A percentile compares a stretch with the other conserved stretches of the same genome.
These are phyloP conservation scores for Yamadazyma atmosphaerica DNA, from an alignment of 1,139 yeast genomes.

Conservation along the genomic window DNA sequence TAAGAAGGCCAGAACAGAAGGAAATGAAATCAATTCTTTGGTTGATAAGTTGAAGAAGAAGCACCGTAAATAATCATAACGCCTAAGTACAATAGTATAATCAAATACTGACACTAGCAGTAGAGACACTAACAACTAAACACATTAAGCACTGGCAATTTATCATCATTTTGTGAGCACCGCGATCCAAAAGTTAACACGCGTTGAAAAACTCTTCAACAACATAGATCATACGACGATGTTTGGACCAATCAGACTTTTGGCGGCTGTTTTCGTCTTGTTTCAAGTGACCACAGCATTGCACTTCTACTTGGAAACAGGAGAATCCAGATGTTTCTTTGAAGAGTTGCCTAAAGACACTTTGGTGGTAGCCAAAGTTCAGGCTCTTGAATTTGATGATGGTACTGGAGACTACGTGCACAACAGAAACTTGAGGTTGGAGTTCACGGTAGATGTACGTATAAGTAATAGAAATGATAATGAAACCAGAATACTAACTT, in stretches of 20 bases:
- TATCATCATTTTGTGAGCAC: too few species aligned
- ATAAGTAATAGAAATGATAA: slow-evolving; percentile 18
- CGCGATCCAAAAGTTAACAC: too few species aligned
- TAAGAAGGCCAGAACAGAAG: slow-evolving; percentile 8
- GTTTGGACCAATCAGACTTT: slow-evolving; percentile 9
- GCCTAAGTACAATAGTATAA: not conserved
- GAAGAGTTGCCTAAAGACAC: slow-evolving; percentile 46
- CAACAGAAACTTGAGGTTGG: slow-evolving; percentile 34
- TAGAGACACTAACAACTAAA: not conserved
- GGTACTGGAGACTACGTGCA: slow-evolving; percentile 29
- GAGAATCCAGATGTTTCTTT: slow-evolving; percentile 47
- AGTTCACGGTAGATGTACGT: slow-evolving; percentile 37
- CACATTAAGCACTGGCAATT: too few species aligned
- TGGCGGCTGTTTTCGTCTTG: slow-evolving; percentile 16
- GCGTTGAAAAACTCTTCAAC: slow-evolving; percentile 4
- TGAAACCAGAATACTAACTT: slow-evolving; percentile 4
- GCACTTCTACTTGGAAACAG: slow-evolving; percentile 48
- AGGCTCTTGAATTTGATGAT: slow-evolving; percentile 40
- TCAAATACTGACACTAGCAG: not conserved
- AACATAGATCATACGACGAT: slow-evolving; percentile 3
- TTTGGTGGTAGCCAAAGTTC: slow-evolving; percentile 46
- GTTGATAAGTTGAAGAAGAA: slow-evolving; percentile 42
- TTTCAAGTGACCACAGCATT: slow-evolving; percentile 29
- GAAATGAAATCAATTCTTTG: slow-evolving; percentile 20
- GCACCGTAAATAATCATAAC: too few species aligned